A percentile compares a stretch with the other conserved stretches of the same genome.
phyloP scores from a whole-genome alignment of 2,329 filamentous ascomycete genomes.

The Xylariales sp. region DNA sequence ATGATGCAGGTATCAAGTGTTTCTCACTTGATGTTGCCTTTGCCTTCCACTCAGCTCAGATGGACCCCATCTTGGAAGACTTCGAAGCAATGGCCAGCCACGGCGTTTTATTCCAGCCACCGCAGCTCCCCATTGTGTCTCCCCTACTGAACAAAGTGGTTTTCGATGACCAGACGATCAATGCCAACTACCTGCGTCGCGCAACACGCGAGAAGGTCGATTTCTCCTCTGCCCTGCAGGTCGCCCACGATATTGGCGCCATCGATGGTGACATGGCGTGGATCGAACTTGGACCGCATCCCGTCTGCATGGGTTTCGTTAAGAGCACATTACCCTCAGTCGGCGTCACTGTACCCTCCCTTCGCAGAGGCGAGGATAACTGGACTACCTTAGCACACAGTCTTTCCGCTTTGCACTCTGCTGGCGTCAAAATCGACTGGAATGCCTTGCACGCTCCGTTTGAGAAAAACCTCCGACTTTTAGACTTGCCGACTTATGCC shows the following conservation, averaged over 20 bases:
- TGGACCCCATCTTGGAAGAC: slow-evolving; percentile 51
- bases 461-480: slow-evolving; percentile 36
- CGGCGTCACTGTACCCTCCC: slow-evolving; percentile 42
- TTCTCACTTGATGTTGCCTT: slow-evolving; percentile 45
- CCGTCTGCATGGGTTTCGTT: slow-evolving; percentile 58
- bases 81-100: slow-evolving; percentile 44
- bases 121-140: slow-evolving; percentile 41
- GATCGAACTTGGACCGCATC: slow-evolving; percentile 65
- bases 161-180: slow-evolving; percentile 36
- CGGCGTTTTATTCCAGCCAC: slow-evolving; percentile 33
- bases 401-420: slow-evolving; percentile 49
- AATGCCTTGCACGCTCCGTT: slow-evolving; percentile 61
- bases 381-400: slow-evolving; percentile 51
- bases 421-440: slow-evolving; percentile 63
- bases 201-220: slow-evolving; percentile 62
- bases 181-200: slow-evolving; percentile 54
- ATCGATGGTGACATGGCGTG: slow-evolving; percentile 55
- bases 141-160: slow-evolving; percentile 18
- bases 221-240: slow-evolving; percentile 54
- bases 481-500: slow-evolving; percentile 63
- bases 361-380: slow-evolving; percentile 50
- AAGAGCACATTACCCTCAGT: slow-evolving; percentile 41
- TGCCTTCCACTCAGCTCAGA: slow-evolving; percentile 50
- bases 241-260: slow-evolving; percentile 40
- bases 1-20: slow-evolving; percentile 34